phyloP scores from a whole-genome alignment of 495 filamentous ascomycete species.

The Aspergillus mulundensis region DNA sequence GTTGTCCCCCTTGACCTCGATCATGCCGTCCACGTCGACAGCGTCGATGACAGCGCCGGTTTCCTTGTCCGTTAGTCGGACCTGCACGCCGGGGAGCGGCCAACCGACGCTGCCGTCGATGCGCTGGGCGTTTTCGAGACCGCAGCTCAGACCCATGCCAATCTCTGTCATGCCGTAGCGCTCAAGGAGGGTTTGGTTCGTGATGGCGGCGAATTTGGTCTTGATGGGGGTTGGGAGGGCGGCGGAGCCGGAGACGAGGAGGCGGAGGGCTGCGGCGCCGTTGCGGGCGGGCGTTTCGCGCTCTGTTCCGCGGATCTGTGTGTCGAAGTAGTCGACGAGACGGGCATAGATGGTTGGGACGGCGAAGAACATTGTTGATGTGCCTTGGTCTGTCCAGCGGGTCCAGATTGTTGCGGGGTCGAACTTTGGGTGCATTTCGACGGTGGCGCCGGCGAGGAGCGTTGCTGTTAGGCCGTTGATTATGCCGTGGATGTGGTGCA shows the following conservation, averaged over 20 bases:
- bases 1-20: conserved; percentile 42
- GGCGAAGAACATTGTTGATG: conserved; percentile 44
- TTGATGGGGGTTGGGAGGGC: conserved; percentile 42
- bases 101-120: conserved; percentile 46
- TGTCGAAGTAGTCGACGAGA: conserved; percentile 43
- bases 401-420: conserved; percentile 42
- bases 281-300: conserved; percentile 27
- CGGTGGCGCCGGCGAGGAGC: conserved; percentile 35
- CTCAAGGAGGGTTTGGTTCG: conserved; percentile 39
- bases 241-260: conserved; percentile 42
- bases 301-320: conserved; percentile 38
- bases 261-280: conserved; percentile 33
- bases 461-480: conserved; percentile 39
- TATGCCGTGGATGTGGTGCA: conserved; percentile 44
- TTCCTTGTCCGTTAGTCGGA: conserved; percentile 40
- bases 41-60: conserved; percentile 31
- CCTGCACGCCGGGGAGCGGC: conserved; percentile 41
- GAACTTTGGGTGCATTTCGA: conserved; percentile 45
- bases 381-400: conserved; percentile 35
- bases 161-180: conserved; percentile 48
- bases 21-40: conserved; percentile 41
- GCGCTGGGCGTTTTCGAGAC: conserved; percentile 31
- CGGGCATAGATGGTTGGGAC: conserved; percentile 47
- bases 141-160: conserved; percentile 45
- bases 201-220: conserved; percentile 38